phyloP scores from a whole-genome alignment of 129 eudicot species.

The Gnaphalium uliginosum region DNA sequence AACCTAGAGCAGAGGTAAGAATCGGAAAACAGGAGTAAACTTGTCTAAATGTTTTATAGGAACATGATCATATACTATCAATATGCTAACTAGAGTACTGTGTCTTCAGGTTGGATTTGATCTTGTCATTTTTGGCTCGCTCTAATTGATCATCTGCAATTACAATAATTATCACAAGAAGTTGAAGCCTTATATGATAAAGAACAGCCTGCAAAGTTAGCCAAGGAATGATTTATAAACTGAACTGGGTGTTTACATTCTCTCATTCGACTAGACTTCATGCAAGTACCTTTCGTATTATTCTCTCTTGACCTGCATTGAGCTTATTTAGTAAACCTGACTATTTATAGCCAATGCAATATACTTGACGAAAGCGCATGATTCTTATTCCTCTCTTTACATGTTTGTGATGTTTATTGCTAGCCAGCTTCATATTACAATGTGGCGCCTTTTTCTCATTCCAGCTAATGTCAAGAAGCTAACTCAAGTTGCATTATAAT shows the following conservation, averaged over 20 bases:
- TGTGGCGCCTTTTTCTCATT: background rate
- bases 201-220: background rate
- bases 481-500: background rate
- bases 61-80: background rate
- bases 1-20: too few relatives aligned
- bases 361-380: background rate
- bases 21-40: too few relatives aligned
- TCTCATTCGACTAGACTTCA: background rate
- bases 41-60: background rate
- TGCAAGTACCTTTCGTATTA: background rate
- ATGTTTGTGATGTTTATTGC: background rate
- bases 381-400: background rate
- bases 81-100: background rate
- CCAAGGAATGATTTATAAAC: background rate
- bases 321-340: background rate
- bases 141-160: background rate
- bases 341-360: background rate
- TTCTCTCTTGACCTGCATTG: background rate
- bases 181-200: too few relatives aligned
- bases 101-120: background rate
- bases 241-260: background rate
- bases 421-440: background rate
- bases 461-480: background rate
- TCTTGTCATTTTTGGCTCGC: background rate
- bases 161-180: background rate